A percentile compares a stretch with the other conserved stretches of the same genome.
Conservation (phyloP, 768 basidiomycete species). For the Tricholoma terreum region DNA sequence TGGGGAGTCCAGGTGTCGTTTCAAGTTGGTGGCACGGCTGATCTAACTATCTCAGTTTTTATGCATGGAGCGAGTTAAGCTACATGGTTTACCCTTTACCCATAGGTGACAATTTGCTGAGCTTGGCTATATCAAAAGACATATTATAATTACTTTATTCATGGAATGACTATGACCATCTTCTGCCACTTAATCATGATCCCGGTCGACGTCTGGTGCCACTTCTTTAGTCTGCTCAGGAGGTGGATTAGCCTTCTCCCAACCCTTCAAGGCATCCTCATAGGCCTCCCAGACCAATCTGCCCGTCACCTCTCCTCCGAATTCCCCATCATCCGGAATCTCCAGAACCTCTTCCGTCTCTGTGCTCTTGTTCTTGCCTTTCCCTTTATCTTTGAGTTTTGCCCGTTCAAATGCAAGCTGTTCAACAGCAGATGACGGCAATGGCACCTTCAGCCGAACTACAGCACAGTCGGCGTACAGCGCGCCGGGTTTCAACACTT, state of each 20-base stretch:
- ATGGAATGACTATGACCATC: too few species aligned
- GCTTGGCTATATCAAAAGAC: too few species aligned
- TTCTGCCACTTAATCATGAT: not conserved
- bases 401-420: slow-evolving; percentile 19
- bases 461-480: slow-evolving; percentile 76
- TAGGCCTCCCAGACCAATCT: slow-evolving; percentile 75
- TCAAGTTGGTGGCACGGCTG: too few species aligned
- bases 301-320: slow-evolving; percentile 68
- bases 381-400: slow-evolving; percentile 16
- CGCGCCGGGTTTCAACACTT: slow-evolving; percentile 75
- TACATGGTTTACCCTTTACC: too few species aligned
- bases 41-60: too few species aligned
- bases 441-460: slow-evolving; percentile 43
- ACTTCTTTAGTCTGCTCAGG: slow-evolving; percentile 5
- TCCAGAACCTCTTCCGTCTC: slow-evolving; percentile 32
- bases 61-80: too few species aligned
- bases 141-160: too few species aligned
- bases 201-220: slow-evolving; percentile 14
- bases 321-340: slow-evolving; percentile 61
- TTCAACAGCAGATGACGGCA: slow-evolving; percentile 4
- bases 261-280: slow-evolving; percentile 61
- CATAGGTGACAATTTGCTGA: too few species aligned
- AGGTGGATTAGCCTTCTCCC: slow-evolving; percentile 49
- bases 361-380: slow-evolving; percentile 24
- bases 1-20: too few species aligned